These are phyloP conservation scores for Sophora flavescens DNA, from an alignment of 306 rosid genomes.

Conservation along the genomic window DNA sequence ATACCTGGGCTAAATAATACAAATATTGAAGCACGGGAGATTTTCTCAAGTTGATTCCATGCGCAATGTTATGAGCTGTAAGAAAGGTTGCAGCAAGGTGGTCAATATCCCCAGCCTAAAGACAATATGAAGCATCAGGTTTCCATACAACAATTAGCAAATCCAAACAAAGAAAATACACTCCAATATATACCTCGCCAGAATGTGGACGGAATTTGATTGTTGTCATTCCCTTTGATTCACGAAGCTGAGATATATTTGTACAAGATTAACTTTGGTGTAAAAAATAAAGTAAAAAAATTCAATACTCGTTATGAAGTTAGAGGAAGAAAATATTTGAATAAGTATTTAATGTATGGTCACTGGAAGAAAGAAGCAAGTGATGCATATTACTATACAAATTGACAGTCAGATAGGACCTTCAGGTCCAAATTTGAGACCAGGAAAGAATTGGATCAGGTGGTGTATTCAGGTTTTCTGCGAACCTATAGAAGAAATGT, in stretches of 20 bases:
- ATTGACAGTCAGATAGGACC: background rate
- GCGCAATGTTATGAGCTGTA: conserved; percentile 74
- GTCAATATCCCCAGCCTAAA: conserved; percentile 88
- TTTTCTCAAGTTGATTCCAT: conserved; percentile 86
- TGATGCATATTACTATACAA: background rate
- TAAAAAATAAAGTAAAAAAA: conserved; percentile 10
- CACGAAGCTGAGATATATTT: conserved; percentile 75
- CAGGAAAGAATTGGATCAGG: too few relatives aligned
- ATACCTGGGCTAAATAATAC: conserved; percentile 82
- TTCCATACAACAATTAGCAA: conserved; percentile 19
- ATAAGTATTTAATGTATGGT: background rate
- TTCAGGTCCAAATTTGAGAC: too few relatives aligned
- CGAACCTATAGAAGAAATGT: too few relatives aligned
- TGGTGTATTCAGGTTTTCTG: too few relatives aligned
- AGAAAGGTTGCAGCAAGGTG: conserved; percentile 90
- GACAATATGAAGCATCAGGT: conserved; percentile 35
- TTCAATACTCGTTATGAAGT: background rate
- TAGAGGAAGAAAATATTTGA: conserved; percentile 21
- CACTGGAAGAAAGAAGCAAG: conserved; percentile 22
- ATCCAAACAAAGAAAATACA: conserved; percentile 25
- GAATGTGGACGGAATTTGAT: conserved; percentile 89
- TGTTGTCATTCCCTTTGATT: conserved; percentile 82
- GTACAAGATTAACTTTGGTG: conserved; percentile 38
- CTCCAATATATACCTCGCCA: conserved; percentile 69
- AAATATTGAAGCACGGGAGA: conserved; percentile 85